A percentile compares a stretch with the other conserved stretches of the same genome.
Conservation (phyloP, 495 filamentous ascomycete species). For the Hyaloscypha finlandica region DNA sequence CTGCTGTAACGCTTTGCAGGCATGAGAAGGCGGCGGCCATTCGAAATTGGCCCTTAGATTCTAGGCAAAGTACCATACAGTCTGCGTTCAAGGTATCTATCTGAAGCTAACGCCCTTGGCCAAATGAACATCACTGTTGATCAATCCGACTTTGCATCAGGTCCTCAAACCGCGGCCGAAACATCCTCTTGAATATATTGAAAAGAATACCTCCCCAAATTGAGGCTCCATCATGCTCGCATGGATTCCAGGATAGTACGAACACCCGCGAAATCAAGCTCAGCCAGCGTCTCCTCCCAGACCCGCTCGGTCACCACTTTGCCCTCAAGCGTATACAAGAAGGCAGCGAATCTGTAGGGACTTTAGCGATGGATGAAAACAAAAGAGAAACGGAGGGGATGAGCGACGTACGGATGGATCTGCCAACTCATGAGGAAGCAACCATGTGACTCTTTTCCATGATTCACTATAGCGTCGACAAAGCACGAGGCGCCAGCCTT, state of each 20-base stretch:
- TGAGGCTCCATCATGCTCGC: conserved; percentile 1
- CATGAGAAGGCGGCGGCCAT: too few relatives aligned
- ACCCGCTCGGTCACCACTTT: conserved; percentile 38
- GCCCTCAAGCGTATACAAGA: conserved; percentile 40
- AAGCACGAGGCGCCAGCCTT: conserved; percentile 40
- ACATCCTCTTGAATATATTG: too few relatives aligned
- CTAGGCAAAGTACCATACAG: too few relatives aligned
- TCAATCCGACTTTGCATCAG: too few relatives aligned
- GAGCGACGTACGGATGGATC: conserved; percentile 2
- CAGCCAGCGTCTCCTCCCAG: conserved; percentile 47
- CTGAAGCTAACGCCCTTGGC: too few relatives aligned
- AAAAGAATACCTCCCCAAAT: background rate
- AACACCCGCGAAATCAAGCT: conserved; percentile 43
- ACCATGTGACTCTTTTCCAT: conserved; percentile 48
- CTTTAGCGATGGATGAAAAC: background rate
- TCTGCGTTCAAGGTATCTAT: too few relatives aligned
- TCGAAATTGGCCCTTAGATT: background rate
- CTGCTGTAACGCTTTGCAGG: too few relatives aligned
- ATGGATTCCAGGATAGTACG: conserved; percentile 37
- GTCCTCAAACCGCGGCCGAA: background rate
- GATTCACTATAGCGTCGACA: conserved; percentile 42
- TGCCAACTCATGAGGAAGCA: conserved; percentile 34
- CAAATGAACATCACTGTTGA: too few relatives aligned
- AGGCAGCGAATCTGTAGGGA: background rate
- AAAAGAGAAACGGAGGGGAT: background rate